A percentile compares a stretch with the other conserved stretches of the same genome.
Conservation (phyloP, 2,329 filamentous ascomycete genomes). For the Onygenales sp. region DNA sequence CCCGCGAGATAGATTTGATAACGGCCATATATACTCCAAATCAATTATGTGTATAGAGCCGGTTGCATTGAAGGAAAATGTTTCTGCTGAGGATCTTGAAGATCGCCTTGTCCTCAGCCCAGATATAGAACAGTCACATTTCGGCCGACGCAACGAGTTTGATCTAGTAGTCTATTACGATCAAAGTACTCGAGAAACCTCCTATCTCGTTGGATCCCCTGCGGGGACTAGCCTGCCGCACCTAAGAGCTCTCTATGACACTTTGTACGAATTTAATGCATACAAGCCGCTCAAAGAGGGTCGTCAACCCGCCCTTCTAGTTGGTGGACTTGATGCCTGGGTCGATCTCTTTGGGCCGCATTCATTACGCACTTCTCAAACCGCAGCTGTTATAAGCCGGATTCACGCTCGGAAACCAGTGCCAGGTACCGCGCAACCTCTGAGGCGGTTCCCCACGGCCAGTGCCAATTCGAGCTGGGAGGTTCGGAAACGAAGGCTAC, state of each 20-base stretch:
- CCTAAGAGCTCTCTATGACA: slow-evolving; percentile 66
- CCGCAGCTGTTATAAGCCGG: slow-evolving; percentile 40
- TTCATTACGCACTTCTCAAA: slow-evolving; percentile 50
- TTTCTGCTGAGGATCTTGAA: slow-evolving; percentile 54
- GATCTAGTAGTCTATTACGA: slow-evolving; percentile 91
- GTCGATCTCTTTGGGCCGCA: slow-evolving; percentile 65
- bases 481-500: slow-evolving; percentile 46
- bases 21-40: slow-evolving; percentile 77
- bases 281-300: slow-evolving; percentile 58
- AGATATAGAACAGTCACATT: slow-evolving; percentile 58
- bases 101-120: slow-evolving; percentile 40
- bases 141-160: slow-evolving; percentile 63
- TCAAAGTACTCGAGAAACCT: slow-evolving; percentile 50
- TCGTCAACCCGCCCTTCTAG: slow-evolving; percentile 63
- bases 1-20: slow-evolving; percentile 67
- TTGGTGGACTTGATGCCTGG: slow-evolving; percentile 82
- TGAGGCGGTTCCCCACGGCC: slow-evolving; percentile 43
- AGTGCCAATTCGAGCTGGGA: slow-evolving; percentile 44
- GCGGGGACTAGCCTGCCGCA: slow-evolving; percentile 41
- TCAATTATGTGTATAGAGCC: slow-evolving; percentile 87
- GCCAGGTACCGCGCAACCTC: slow-evolving; percentile 33
- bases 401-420: slow-evolving; percentile 28
- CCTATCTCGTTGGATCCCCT: slow-evolving; percentile 43
- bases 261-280: slow-evolving; percentile 74
- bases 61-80: slow-evolving; percentile 58